Base-by-base conservation (phyloP, 1,139 yeast genomes). In the Hyphopichia wangnamkhiaoensis region DNA sequence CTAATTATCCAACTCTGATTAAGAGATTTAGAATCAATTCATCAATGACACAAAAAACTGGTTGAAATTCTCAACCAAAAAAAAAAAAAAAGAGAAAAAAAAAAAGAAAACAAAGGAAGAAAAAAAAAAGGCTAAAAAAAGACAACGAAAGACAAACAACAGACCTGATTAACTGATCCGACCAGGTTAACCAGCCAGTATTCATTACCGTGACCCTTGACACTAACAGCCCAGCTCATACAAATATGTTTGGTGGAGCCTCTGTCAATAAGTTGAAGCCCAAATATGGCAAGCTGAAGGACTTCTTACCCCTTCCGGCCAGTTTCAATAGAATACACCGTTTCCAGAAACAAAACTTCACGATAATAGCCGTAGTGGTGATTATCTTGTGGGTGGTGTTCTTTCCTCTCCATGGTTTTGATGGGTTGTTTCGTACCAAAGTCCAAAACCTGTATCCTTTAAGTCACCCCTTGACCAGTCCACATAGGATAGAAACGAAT, bases 401-500 rank as follows among this genome's bases (percentile, higher is more conserved):
- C 33, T 61, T 54, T 38, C 69, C 71, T 20, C 39, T 49, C 19
- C 41, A 34, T 31, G 45, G 38, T 16, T 33, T 50, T 17, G 19
- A 40, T 9, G 38, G 42, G 16, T 3, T 37, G 17, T 39, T 50
- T 42, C 26, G 38, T 20, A 31, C 45, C 13, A 34, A 43, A 6
- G 14, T 47, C 5, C 20, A 9, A 3, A 45, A 42, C 10, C 39
- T 38, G 23, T 66, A 67, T 41, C 74, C 74, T 0, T 43, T 49
- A 5, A 52, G 64, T 9, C 75, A 66, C 43, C 71, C 74, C 3
- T 58, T 56, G 39, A 62, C 71, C 21, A 60, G 69, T 34, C 38
- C 34, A 10, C 55, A 62, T 37, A 42, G 47, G 10, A 65, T 80
- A 18, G 71, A 68, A 24, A 74, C 84, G 10, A 59, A 65, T 13